phyloP scores from a whole-genome alignment of 352 stramenopile genomes.

The Pythium diclinum region DNA sequence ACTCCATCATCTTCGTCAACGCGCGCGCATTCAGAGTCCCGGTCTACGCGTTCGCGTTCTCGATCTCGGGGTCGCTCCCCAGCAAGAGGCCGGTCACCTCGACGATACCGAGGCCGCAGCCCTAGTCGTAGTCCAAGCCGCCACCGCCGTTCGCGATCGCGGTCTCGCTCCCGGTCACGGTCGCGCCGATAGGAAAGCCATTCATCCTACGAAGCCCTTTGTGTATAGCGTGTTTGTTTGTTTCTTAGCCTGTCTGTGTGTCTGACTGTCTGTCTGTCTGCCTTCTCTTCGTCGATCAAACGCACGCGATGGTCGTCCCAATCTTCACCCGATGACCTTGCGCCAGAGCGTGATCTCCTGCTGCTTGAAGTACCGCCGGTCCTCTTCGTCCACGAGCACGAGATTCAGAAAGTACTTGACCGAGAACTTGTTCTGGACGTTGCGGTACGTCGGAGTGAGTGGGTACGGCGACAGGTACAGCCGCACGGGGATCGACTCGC shows the following conservation, averaged over 20 bases:
- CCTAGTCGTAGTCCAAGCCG: conserved; percentile 25
- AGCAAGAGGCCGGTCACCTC: conserved; percentile 36
- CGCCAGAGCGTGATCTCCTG: conserved; percentile 98
- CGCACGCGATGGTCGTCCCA: neutral
- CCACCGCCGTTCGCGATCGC: conserved; percentile 33
- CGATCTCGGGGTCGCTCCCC: conserved; percentile 25
- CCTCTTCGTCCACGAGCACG: conserved; percentile 98
- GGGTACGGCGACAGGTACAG: conserved; percentile 91
- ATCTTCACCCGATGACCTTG: conserved; percentile 33
- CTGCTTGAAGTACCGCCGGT: conserved; percentile 99
- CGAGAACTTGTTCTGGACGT: conserved; percentile 90
- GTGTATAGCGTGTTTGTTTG: no score
- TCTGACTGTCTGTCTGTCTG: neutral
- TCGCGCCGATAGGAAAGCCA: neutral
- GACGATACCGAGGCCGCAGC: conserved; percentile 28
- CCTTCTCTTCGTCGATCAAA: neutral
- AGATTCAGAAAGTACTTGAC: conserved; percentile 98
- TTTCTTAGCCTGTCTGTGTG: no score
- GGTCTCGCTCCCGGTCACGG: conserved; percentile 26
- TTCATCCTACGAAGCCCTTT: neutral
- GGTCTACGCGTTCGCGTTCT: conserved; percentile 23
- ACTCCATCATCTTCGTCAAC: conserved; percentile 16
- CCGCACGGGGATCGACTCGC: conserved; percentile 95
- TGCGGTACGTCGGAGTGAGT: conserved; percentile 89
- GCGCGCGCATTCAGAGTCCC: conserved; percentile 26